A percentile compares a stretch with the other conserved stretches of the same genome.
Evolutionary conservation across 306 rosid species (phyloP).

Genomic region (Neltuma alba): DNA sequence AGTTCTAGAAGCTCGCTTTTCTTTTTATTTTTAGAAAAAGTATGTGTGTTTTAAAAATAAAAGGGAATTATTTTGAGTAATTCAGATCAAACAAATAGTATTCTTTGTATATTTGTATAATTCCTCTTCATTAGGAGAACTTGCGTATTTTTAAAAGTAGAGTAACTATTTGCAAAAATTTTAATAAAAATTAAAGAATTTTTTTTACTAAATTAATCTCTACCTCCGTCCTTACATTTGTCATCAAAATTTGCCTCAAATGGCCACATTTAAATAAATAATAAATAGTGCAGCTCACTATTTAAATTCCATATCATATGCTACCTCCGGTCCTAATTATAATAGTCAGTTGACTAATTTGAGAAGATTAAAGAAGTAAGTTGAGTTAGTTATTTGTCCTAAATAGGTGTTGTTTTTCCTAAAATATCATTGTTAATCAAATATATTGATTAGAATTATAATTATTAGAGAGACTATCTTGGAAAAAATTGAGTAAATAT

Average conservation of each 20-base stretch:
- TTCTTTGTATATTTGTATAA: neutral
- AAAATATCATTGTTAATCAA: too few species aligned
- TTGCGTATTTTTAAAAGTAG: neutral
- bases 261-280: neutral
- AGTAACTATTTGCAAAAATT: neutral
- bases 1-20: neutral
- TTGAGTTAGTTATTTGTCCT: too few species aligned
- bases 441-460: too few species aligned
- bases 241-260: neutral
- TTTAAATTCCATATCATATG: neutral
- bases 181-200: neutral
- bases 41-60: neutral
- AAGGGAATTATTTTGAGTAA: neutral
- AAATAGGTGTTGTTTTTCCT: too few species aligned
- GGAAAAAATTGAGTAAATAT: too few species aligned
- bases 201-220: too few species aligned
- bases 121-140: neutral
- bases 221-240: neutral
- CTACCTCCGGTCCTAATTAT: too few species aligned
- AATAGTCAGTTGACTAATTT: too few species aligned
- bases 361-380: too few species aligned
- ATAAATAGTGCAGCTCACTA: neutral
- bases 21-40: neutral
- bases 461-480: too few species aligned
- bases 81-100: neutral